These are phyloP conservation scores for Penstemon newberryi DNA, from an alignment of 257 asterid species.

Conservation along the genomic window DNA sequence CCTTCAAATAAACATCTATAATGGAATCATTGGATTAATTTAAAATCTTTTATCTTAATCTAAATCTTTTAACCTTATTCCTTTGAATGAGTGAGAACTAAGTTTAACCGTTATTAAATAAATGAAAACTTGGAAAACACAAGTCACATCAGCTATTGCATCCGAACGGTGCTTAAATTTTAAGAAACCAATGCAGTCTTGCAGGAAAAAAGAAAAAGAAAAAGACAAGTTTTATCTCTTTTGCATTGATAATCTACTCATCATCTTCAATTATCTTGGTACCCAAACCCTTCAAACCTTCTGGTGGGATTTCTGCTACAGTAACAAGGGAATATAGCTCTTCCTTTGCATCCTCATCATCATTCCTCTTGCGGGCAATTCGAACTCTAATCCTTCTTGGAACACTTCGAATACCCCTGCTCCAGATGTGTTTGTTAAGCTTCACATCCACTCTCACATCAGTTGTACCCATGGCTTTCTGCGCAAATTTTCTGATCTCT, in stretches of 20 bases:
- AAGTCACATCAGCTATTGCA: not conserved
- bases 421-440: conserved; percentile 64
- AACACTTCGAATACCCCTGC: conserved; percentile 64
- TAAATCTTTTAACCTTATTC: too few species aligned
- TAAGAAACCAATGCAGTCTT: not conserved
- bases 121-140: not conserved
- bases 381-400: conserved; percentile 60
- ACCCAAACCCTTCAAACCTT: conserved; percentile 55
- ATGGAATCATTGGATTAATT: too few species aligned
- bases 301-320: conserved; percentile 51
- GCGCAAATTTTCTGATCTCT: conserved; percentile 59
- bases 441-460: conserved; percentile 57
- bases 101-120: not conserved
- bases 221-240: not conserved
- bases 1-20: too few species aligned
- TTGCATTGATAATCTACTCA: conserved; percentile 20
- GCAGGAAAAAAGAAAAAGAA: not conserved
- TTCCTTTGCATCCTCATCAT: conserved; percentile 65
- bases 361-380: conserved; percentile 63
- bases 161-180: not conserved
- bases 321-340: conserved; percentile 64
- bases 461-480: conserved; percentile 53
- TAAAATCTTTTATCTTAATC: too few species aligned
- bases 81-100: too few species aligned
- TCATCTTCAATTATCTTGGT: conserved; percentile 58